Evolutionary conservation across 2,329 filamentous ascomycete genomes (phyloP).

Genomic region (Diplodia mutila): DNA sequence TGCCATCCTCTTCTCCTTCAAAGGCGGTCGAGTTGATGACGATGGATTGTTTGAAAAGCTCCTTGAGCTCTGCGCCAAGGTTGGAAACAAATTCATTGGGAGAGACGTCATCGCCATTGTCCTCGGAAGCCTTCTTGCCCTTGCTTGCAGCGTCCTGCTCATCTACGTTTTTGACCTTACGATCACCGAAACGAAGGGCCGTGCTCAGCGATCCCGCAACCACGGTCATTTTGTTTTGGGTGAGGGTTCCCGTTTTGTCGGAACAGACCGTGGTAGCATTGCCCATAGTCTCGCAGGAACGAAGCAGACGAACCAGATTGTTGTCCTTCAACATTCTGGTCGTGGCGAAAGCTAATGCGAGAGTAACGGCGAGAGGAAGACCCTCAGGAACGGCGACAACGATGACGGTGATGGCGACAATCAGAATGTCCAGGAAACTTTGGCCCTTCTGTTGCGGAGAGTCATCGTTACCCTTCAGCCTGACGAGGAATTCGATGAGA

Average conservation of each 20-base stretch:
- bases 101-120: slow-evolving; percentile 53
- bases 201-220: slow-evolving; percentile 71
- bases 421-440: slow-evolving; percentile 65
- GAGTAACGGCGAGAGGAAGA: slow-evolving; percentile 67
- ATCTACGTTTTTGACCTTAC: slow-evolving; percentile 36
- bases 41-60: slow-evolving; percentile 62
- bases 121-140: slow-evolving; percentile 41
- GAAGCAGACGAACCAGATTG: slow-evolving; percentile 69
- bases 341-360: slow-evolving; percentile 69
- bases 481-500: slow-evolving; percentile 80
- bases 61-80: slow-evolving; percentile 57
- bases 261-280: slow-evolving; percentile 78
- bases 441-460: slow-evolving; percentile 73
- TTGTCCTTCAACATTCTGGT: slow-evolving; percentile 71
- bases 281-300: slow-evolving; percentile 72
- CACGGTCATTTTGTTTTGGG: slow-evolving; percentile 65
- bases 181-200: slow-evolving; percentile 59
- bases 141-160: slow-evolving; percentile 37
- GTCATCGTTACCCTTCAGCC: slow-evolving; percentile 58
- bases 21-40: slow-evolving; percentile 54
- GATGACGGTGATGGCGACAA: slow-evolving; percentile 67
- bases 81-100: slow-evolving; percentile 58
- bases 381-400: slow-evolving; percentile 72
- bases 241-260: slow-evolving; percentile 47
- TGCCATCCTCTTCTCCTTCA: slow-evolving; percentile 65